A percentile compares a stretch with the other conserved stretches of the same genome.
These are phyloP conservation scores for Epichloe elymi DNA, from an alignment of 2,329 filamentous ascomycete genomes.

Conservation along the genomic window DNA sequence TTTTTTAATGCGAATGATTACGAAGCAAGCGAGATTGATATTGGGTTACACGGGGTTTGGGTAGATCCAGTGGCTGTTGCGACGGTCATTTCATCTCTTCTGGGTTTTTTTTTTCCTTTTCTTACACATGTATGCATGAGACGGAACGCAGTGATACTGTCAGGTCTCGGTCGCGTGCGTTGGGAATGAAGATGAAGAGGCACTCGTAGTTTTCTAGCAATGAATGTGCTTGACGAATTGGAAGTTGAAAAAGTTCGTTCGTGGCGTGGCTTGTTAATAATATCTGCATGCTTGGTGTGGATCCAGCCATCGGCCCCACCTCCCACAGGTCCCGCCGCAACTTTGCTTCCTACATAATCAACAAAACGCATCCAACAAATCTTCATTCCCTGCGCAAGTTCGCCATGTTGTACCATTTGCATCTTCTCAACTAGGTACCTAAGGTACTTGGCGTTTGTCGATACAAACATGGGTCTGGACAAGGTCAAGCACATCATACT, in stretches of 20 bases:
- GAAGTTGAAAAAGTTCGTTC: too few species aligned
- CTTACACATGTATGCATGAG: background rate
- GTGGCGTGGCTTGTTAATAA: too few species aligned
- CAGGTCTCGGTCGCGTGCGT: too few species aligned
- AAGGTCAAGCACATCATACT: slow-evolving; percentile 68
- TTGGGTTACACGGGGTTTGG: background rate
- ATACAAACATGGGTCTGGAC: slow-evolving; percentile 20
- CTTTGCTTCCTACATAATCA: background rate
- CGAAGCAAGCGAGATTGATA: background rate
- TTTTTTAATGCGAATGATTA: background rate
- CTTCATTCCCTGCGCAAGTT: background rate
- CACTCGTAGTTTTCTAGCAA: too few species aligned
- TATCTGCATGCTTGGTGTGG: too few species aligned
- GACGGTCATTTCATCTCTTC: background rate
- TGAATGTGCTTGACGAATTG: too few species aligned
- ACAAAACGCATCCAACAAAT: background rate
- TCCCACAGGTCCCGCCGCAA: background rate
- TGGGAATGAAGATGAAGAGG: too few species aligned
- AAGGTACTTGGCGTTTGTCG: too few species aligned
- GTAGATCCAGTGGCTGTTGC: background rate
- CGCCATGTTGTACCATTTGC: background rate
- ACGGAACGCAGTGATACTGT: too few species aligned
- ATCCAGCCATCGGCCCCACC: background rate
- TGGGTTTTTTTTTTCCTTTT: background rate
- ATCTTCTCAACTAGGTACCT: background rate